These are phyloP conservation scores for Teratosphaeria nubilosa DNA, from an alignment of 2,329 filamentous ascomycete species.

Conservation along the genomic window DNA sequence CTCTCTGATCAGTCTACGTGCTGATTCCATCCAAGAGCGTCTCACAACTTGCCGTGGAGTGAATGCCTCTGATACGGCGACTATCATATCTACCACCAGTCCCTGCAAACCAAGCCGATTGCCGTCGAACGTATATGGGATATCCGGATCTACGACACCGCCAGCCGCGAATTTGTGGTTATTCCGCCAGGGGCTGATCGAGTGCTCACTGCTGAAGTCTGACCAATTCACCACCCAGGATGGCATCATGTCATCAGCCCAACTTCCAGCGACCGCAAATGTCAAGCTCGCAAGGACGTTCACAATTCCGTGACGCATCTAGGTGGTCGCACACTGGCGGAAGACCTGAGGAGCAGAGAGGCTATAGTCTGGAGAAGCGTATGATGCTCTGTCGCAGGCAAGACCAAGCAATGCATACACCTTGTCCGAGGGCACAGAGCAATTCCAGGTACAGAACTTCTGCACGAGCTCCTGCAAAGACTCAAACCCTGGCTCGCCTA, in stretches of 20 bases:
- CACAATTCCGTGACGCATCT: not conserved
- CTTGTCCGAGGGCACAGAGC: not conserved
- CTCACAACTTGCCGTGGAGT: too few relatives aligned
- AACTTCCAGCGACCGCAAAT: not conserved
- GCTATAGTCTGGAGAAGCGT: not conserved
- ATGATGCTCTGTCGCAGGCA: not conserved
- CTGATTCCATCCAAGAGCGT: too few relatives aligned
- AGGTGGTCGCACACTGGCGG: not conserved
- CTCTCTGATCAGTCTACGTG: too few relatives aligned
- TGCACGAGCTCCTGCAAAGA: not conserved
- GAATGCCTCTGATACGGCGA: too few relatives aligned
- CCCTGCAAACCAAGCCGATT: too few relatives aligned
- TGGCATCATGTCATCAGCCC: not conserved
- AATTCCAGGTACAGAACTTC: not conserved
- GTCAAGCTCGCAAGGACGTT: not conserved
- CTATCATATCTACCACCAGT: too few relatives aligned
- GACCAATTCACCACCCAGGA: not conserved
- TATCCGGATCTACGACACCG: too few relatives aligned
- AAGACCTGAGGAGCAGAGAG: not conserved
- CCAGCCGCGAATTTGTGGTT: too few relatives aligned
- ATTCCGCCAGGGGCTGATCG: not conserved
- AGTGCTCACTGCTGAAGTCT: not conserved
- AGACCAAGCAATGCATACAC: not conserved
- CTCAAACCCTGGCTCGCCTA: not conserved
- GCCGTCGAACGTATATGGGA: too few relatives aligned